Percentiles rank a stretch among this genome's conserved stretches.
These are phyloP conservation scores for Hymenoscyphus occultus DNA, from an alignment of 2,329 filamentous ascomycete genomes.

Conservation along the genomic window DNA sequence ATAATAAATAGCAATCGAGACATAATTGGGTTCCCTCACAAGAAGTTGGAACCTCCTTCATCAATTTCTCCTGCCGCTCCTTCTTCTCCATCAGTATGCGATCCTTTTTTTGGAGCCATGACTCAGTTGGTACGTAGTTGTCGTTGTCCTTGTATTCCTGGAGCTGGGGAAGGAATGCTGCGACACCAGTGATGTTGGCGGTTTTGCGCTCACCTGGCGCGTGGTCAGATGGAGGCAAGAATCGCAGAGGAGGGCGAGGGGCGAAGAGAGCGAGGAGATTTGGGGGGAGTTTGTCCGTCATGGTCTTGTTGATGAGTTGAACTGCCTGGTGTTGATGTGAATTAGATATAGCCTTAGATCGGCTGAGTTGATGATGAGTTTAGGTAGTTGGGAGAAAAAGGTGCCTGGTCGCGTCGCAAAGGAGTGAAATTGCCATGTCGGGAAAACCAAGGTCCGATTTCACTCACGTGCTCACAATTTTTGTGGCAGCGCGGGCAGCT, in stretches of 20 bases:
- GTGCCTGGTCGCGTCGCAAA: conserved; percentile 18
- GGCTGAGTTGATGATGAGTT: conserved; percentile 19
- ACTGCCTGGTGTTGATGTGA: conserved; percentile 13
- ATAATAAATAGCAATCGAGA: conserved; percentile 29
- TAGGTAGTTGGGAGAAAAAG: neutral
- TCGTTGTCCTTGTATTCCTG: conserved; percentile 76
- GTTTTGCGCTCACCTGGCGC: conserved; percentile 80
- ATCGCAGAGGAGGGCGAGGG: conserved; percentile 86
- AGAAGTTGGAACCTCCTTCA: conserved; percentile 32
- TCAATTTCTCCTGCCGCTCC: conserved; percentile 56
- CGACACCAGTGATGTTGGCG: conserved; percentile 68
- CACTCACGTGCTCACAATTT: conserved; percentile 1
- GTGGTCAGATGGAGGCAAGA: conserved; percentile 78
- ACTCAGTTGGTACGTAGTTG: conserved; percentile 78
- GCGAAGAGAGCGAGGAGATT: conserved; percentile 93
- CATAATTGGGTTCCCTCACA: conserved; percentile 35
- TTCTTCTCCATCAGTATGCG: conserved; percentile 80
- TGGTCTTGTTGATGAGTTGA: conserved; percentile 42
- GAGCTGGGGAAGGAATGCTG: conserved; percentile 69
- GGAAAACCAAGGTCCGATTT: neutral
- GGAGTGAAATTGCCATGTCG: conserved; percentile 9
- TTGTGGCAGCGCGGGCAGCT: neutral
- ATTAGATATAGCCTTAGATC: conserved; percentile 14
- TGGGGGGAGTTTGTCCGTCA: conserved; percentile 96
- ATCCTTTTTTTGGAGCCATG: conserved; percentile 86